phyloP scores from a whole-genome alignment of 768 basidiomycete species.

The Macrolepiota dolichaula region DNA sequence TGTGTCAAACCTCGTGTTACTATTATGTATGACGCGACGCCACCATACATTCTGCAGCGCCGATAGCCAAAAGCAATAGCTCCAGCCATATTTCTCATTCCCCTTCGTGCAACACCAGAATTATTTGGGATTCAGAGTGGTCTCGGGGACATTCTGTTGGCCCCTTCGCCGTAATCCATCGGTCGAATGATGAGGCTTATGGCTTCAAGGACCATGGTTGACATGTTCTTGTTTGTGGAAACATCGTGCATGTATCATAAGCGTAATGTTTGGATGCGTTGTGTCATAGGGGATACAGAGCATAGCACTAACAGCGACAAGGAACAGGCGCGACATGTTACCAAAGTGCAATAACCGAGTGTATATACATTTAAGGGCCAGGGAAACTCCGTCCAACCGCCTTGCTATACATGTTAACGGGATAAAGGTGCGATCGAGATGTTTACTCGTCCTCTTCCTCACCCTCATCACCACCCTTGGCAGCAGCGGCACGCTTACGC shows the following conservation, averaged over 20 bases:
- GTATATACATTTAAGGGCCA: background rate
- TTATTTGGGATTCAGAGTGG: too few species aligned
- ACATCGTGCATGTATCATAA: slow-evolving; percentile 5
- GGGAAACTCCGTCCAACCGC: background rate
- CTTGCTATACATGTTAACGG: slow-evolving; percentile 17
- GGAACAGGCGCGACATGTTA: background rate
- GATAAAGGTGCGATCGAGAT: slow-evolving; percentile 13
- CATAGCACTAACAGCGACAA: background rate
- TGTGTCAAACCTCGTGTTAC: too few species aligned
- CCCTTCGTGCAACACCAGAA: too few species aligned
- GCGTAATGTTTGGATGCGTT: slow-evolving; percentile 1
- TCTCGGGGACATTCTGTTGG: too few species aligned
- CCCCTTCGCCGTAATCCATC: too few species aligned
- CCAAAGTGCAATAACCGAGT: background rate
- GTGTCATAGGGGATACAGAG: slow-evolving; percentile 8
- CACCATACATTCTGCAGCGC: too few species aligned
- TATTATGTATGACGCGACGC: too few species aligned
- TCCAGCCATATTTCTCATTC: too few species aligned
- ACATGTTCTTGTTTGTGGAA: too few species aligned
- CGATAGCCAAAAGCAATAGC: too few species aligned
- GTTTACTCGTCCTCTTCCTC: slow-evolving; percentile 81
- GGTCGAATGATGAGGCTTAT: too few species aligned
- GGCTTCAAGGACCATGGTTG: too few species aligned
- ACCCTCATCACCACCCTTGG: slow-evolving; percentile 86
- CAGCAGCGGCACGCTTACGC: slow-evolving; percentile 95